Evolutionary conservation across 495 filamentous ascomycete genomes (phyloP), one percentile per base, ranked within the genome.

Genomic region (Hyaloscypha hepaticicola): DNA sequence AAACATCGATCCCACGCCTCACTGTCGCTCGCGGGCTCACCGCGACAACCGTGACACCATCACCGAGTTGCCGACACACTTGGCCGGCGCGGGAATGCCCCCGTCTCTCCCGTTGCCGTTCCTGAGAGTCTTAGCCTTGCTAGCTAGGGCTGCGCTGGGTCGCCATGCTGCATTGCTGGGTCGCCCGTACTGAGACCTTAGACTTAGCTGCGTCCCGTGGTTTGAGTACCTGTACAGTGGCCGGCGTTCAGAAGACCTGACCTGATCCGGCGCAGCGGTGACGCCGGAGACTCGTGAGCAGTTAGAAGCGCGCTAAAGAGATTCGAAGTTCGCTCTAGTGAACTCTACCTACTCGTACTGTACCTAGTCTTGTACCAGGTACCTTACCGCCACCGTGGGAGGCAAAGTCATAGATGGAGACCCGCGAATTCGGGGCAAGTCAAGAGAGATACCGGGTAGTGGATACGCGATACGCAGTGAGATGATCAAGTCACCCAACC

Each of bases 181-280:
- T n/a, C n/a, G n/a, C n/a, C n/a, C n/a, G n/a, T n/a, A n/a, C n/a
- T n/a, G n/a, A n/a, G n/a, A n/a, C n/a, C n/a, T n/a, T n/a, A n/a
- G n/a, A n/a, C n/a, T n/a, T n/a, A n/a, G n/a, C n/a, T n/a, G n/a
- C n/a, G n/a, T n/a, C n/a, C n/a, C n/a, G n/a, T n/a, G n/a, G n/a
- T n/a, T n/a, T n/a, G n/a, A n/a, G n/a, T n/a, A n/a, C n/a, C n/a
- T n/a, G n/a, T n/a, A n/a, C n/a, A n/a, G n/a, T n/a, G n/a, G 63
- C 58, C 60, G 60, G 65, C 53, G 58, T 22, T 33, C 45, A 49
- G 50, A 49, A 59, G 34, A 53, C 8, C 3, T 58, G 34, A 53
- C 8, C 3, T 58, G 59, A 63, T 67, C 65, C 65, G 58, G 60
- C 27, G 34, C 45, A 28, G 33, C 27, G 61, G 51, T 56, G 1